These are phyloP conservation scores for Dioszegia hungarica DNA, from an alignment of 768 basidiomycete genomes.

Conservation along the genomic window DNA sequence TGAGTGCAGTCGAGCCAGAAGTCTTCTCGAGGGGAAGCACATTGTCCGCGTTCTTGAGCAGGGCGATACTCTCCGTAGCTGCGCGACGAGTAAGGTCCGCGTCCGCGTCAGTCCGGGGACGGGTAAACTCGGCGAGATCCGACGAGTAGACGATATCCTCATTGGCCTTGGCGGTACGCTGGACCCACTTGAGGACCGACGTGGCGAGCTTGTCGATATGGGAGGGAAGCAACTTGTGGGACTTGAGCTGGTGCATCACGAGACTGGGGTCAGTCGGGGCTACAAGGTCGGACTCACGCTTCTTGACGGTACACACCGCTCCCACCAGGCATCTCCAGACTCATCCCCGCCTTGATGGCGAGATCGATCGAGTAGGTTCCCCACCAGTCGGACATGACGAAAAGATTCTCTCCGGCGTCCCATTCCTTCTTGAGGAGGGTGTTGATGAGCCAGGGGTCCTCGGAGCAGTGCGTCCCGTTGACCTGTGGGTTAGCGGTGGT, in stretches of 20 bases:
- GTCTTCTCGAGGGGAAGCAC: constrained; percentile 57
- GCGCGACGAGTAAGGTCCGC: constrained; percentile 44
- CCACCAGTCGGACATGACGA: constrained; percentile 52
- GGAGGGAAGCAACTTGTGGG: constrained; percentile 52
- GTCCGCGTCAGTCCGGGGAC: background rate
- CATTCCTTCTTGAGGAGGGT: constrained; percentile 63
- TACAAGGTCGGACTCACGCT: background rate
- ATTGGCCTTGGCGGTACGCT: constrained; percentile 61
- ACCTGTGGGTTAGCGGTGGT: constrained; percentile 48
- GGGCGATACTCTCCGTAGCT: constrained; percentile 63
- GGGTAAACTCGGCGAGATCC: background rate
- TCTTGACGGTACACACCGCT: constrained; percentile 1
- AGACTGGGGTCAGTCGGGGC: background rate
- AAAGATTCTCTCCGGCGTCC: constrained; percentile 58
- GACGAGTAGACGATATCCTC: constrained; percentile 60
- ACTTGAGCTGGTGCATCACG: constrained; percentile 10
- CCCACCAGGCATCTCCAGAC: constrained; percentile 47
- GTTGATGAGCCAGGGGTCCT: constrained; percentile 54
- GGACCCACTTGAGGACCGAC: constrained; percentile 61
- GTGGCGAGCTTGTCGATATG: constrained; percentile 53
- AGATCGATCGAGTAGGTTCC: constrained; percentile 53
- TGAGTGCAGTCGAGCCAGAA: background rate
- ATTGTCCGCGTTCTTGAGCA: constrained; percentile 63
- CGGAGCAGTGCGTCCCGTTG: constrained; percentile 60
- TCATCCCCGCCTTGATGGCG: constrained; percentile 61